Evolutionary conservation across 345 rosid species (phyloP).

Genomic region (Dipteronia sinensis): DNA sequence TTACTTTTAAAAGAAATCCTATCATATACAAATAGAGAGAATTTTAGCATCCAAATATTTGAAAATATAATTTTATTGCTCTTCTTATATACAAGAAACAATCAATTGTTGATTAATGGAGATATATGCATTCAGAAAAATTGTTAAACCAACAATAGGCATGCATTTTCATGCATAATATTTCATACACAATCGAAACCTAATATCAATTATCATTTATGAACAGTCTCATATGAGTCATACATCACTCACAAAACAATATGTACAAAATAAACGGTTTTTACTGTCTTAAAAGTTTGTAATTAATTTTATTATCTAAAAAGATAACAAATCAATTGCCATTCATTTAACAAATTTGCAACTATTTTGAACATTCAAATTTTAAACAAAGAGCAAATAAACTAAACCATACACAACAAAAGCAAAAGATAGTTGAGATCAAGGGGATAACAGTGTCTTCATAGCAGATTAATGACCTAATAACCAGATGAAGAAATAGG

Average conservation of each 20-base stretch:
- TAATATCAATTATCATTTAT: no score
- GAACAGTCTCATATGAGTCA: not conserved
- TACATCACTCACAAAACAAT: not conserved
- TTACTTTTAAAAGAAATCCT: conserved; percentile 12
- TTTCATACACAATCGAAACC: no score
- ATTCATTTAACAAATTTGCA: not conserved
- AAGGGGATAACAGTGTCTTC: not conserved
- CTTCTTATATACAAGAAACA: not conserved
- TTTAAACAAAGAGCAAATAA: no score
- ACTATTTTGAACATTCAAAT: no score
- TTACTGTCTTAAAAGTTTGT: not conserved
- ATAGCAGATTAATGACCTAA: not conserved
- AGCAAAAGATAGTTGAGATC: not conserved
- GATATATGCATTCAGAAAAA: not conserved
- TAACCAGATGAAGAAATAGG: not conserved
- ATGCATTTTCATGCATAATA: not conserved
- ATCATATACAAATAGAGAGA: conserved; percentile 19
- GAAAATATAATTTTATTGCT: not conserved
- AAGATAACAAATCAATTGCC: not conserved
- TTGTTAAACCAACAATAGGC: not conserved
- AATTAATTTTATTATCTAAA: not conserved
- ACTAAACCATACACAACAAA: not conserved
- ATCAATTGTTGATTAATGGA: not conserved
- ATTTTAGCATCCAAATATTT: conserved; percentile 19
- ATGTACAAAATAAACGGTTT: not conserved